These are phyloP conservation scores for Cajanus cajan DNA, from an alignment of 306 rosid genomes.

Conservation along the genomic window DNA sequence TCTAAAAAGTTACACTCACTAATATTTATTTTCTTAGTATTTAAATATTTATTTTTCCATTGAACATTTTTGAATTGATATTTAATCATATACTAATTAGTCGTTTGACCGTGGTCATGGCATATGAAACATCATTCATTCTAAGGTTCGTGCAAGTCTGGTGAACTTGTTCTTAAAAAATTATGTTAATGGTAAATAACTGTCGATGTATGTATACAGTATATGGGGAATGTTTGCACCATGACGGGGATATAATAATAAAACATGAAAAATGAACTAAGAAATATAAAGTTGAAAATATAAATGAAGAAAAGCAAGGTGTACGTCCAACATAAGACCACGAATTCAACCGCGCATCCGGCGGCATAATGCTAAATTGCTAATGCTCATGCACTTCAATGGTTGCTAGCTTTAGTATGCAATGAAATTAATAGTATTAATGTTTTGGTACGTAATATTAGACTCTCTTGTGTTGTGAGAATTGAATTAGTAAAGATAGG, in stretches of 20 bases:
- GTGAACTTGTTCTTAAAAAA: too few species aligned
- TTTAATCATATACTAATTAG: too few species aligned
- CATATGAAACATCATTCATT: too few species aligned
- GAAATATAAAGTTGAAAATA: background rate
- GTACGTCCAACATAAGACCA: background rate
- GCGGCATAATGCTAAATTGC: constrained; percentile 12
- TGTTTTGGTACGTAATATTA: background rate
- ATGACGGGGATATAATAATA: background rate
- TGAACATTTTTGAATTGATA: too few species aligned
- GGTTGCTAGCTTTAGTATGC: background rate
- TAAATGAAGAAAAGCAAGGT: background rate
- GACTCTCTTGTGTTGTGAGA: background rate
- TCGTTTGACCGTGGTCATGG: too few species aligned
- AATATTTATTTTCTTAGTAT: too few species aligned
- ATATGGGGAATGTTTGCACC: background rate
- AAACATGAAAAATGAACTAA: background rate
- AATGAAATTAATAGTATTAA: background rate
- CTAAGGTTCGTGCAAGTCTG: too few species aligned
- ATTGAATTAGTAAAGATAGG: background rate
- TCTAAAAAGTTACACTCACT: too few species aligned
- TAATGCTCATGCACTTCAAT: background rate
- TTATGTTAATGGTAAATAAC: too few species aligned
- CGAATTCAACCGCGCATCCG: background rate
- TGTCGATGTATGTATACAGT: too few species aligned
- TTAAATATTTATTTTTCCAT: too few species aligned